phyloP scores from a whole-genome alignment of 129 eudicot species.

The Pseudognaphalium luteoalbum region DNA sequence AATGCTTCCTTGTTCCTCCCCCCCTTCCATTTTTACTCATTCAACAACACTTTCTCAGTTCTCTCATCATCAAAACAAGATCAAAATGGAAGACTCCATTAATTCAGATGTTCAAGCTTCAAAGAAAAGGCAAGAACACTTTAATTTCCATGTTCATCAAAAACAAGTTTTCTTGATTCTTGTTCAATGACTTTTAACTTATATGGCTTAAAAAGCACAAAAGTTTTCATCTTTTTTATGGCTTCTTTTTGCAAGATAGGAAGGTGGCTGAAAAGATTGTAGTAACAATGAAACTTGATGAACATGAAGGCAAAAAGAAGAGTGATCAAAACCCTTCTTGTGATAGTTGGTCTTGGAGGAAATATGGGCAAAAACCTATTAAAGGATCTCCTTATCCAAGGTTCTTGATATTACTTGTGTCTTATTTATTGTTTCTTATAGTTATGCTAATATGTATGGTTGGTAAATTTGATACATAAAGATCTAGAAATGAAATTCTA shows the following conservation, averaged over 20 bases:
- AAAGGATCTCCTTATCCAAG: slow-evolving; percentile 90
- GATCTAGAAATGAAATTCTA: slow-evolving; percentile 17
- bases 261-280: slow-evolving; percentile 62
- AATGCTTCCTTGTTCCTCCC: slow-evolving; percentile 36
- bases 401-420: slow-evolving; percentile 29
- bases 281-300: slow-evolving; percentile 61
- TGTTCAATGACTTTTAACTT: not conserved
- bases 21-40: slow-evolving; percentile 28
- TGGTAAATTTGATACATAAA: slow-evolving; percentile 2
- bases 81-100: slow-evolving; percentile 30
- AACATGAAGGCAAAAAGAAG: slow-evolving; percentile 47
- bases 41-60: slow-evolving; percentile 10
- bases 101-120: slow-evolving; percentile 47
- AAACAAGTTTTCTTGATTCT: slow-evolving; percentile 7
- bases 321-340: slow-evolving; percentile 62
- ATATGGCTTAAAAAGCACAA: slow-evolving; percentile 12
- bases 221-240: slow-evolving; percentile 21
- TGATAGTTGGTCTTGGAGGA: slow-evolving; percentile 98
- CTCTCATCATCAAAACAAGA: slow-evolving; percentile 25
- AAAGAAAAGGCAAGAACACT: slow-evolving; percentile 62
- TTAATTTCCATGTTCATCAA: not conserved
- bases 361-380: slow-evolving; percentile 95
- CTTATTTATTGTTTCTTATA: slow-evolving; percentile 18
- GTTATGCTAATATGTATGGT: not conserved
- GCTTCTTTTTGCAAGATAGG: slow-evolving; percentile 41